These are phyloP conservation scores for Alternaria viburni DNA, from an alignment of 2,329 filamentous ascomycete species.

Conservation along the genomic window DNA sequence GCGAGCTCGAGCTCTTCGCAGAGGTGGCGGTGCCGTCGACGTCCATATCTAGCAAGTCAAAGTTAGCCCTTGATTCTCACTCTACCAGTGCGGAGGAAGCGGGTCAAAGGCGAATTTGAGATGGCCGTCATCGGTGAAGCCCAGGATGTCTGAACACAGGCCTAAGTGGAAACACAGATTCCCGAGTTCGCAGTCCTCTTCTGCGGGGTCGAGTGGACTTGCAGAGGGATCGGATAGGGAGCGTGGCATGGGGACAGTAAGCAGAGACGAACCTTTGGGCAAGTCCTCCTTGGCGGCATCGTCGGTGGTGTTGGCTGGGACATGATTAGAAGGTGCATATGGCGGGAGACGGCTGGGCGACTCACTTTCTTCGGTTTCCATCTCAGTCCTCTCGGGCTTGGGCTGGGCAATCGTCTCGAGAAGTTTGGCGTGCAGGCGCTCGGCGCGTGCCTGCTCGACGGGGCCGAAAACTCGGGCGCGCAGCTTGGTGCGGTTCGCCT, in stretches of 20 bases:
- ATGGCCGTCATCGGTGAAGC: constrained; percentile 45
- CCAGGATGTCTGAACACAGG: constrained; percentile 48
- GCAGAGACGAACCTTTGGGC: constrained; percentile 42
- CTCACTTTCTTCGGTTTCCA: constrained; percentile 54
- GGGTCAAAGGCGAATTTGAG: constrained; percentile 48
- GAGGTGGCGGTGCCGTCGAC: constrained; percentile 39
- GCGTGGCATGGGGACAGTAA: constrained; percentile 36
- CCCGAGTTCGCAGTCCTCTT: constrained; percentile 30
- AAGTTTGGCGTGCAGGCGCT: constrained; percentile 85
- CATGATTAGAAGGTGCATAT: background rate
- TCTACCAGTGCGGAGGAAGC: constrained; percentile 39
- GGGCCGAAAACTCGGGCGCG: constrained; percentile 85
- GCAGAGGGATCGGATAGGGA: constrained; percentile 26
- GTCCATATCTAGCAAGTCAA: constrained; percentile 47
- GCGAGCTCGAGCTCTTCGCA: constrained; percentile 23
- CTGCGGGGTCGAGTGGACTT: constrained; percentile 12
- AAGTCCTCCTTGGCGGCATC: constrained; percentile 32
- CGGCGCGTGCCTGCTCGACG: constrained; percentile 76
- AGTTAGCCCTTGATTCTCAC: constrained; percentile 45
- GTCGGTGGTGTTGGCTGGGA: constrained; percentile 16
- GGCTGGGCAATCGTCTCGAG: constrained; percentile 79
- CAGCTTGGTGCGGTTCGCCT: constrained; percentile 82
- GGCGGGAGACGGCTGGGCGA: background rate
- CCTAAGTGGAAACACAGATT: constrained; percentile 49
- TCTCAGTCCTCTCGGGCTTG: constrained; percentile 63